These are phyloP conservation scores for Huntiella omanensis DNA, from an alignment of 2,329 filamentous ascomycete species.

Conservation along the genomic window DNA sequence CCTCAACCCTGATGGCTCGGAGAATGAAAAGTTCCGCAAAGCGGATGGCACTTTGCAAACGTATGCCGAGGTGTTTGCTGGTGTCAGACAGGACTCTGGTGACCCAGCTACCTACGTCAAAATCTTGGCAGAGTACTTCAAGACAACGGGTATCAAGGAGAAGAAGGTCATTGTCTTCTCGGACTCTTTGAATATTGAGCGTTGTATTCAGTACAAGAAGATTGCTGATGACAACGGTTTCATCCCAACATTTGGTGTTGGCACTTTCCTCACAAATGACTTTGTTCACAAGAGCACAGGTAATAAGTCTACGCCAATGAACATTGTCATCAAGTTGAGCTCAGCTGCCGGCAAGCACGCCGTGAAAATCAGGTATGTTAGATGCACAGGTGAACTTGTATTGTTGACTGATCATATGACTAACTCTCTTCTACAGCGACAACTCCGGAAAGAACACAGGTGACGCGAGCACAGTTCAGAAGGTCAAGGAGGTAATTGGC, in stretches of 20 bases:
- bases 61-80: constrained; percentile 67
- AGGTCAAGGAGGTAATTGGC: constrained; percentile 69
- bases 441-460: constrained; percentile 92
- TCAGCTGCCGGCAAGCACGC: constrained; percentile 65
- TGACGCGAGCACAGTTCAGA: constrained; percentile 55
- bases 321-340: constrained; percentile 95
- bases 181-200: constrained; percentile 80
- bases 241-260: constrained; percentile 76
- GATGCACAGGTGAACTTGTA: background rate
- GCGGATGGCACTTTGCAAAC: constrained; percentile 30
- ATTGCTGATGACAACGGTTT: constrained; percentile 67
- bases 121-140: constrained; percentile 65
- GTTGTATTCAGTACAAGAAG: constrained; percentile 76
- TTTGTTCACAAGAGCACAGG: constrained; percentile 54
- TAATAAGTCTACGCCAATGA: constrained; percentile 74
- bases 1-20: constrained; percentile 23
- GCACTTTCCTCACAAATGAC: constrained; percentile 92
- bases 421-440: constrained; percentile 27
- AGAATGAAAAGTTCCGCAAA: constrained; percentile 24
- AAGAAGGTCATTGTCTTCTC: constrained; percentile 90
- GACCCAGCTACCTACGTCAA: constrained; percentile 66
- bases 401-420: background rate
- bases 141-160: constrained; percentile 51
- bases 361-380: constrained; percentile 57
- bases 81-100: constrained; percentile 79